Evolutionary conservation across 768 basidiomycete species (phyloP).

Genomic region (Calocera viscosa): DNA sequence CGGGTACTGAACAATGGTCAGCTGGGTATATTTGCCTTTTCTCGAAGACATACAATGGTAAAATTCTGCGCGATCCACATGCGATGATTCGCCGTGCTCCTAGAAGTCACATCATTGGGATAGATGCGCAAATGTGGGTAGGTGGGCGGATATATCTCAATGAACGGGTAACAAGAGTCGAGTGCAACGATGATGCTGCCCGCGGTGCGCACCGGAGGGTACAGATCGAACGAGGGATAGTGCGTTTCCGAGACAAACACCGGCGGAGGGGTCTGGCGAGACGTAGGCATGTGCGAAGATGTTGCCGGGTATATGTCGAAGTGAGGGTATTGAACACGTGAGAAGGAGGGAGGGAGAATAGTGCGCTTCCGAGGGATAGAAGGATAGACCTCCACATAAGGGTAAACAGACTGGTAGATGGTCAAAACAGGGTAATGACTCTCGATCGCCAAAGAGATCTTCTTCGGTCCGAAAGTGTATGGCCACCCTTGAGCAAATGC

Average conservation of each 20-base stretch:
- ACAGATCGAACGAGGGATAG: slow-evolving; percentile 13
- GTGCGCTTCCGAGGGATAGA: neutral
- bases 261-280: neutral
- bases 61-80: slow-evolving; percentile 10
- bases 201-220: neutral
- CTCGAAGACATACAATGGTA: slow-evolving; percentile 7
- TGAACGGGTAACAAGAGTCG: slow-evolving; percentile 10
- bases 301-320: neutral
- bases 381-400: slow-evolving; percentile 13
- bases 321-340: slow-evolving; percentile 3
- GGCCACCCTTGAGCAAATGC: slow-evolving; percentile 7
- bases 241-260: neutral
- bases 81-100: neutral
- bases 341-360: neutral
- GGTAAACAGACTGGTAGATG: slow-evolving; percentile 11
- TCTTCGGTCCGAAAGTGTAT: neutral
- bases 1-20: slow-evolving; percentile 7
- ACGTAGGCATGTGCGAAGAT: neutral
- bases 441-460: neutral
- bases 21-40: too few relatives aligned
- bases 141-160: slow-evolving; percentile 14
- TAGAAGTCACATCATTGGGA: slow-evolving; percentile 7
- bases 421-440: slow-evolving; percentile 9
- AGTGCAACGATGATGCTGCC: neutral
- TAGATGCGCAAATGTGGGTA: slow-evolving; percentile 15